Percentiles rank a stretch among this genome's conserved stretches.
Evolutionary conservation across 2,329 filamentous ascomycete species (phyloP).

Genomic region (Pestalotiopsis sp.): DNA sequence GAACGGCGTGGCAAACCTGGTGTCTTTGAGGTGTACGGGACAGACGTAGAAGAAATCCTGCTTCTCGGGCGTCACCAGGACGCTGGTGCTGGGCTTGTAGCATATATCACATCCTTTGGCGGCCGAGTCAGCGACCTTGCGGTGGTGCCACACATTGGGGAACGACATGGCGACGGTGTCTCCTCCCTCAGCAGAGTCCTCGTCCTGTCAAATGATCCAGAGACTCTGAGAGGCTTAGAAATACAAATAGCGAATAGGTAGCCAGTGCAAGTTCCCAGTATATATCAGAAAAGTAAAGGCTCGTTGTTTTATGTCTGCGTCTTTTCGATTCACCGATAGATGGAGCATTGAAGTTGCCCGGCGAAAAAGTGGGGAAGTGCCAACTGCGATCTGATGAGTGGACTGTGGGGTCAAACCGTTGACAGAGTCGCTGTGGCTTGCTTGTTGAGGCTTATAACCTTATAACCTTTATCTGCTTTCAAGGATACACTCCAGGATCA

Average conservation of each 20-base stretch:
- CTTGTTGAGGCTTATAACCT: no score
- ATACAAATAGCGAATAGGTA: not conserved
- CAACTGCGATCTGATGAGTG: no score
- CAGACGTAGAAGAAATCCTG: conserved; percentile 93
- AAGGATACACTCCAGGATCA: no score
- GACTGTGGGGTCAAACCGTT: no score
- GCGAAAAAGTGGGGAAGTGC: no score
- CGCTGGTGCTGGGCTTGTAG: conserved; percentile 84
- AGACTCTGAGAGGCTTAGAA: not conserved
- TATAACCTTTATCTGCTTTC: no score
- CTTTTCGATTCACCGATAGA: not conserved
- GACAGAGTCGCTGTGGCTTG: no score
- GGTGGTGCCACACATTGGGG: conserved; percentile 81
- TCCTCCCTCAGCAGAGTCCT: not conserved
- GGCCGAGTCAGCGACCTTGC: conserved; percentile 82
- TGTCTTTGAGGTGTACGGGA: conserved; percentile 78
- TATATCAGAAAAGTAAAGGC: no score
- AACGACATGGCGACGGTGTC: conserved; percentile 49
- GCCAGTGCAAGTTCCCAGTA: no score
- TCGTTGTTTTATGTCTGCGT: not conserved
- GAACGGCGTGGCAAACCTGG: conserved; percentile 76
- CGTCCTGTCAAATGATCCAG: no score
- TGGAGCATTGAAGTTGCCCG: not conserved
- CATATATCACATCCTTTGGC: conserved; percentile 89
- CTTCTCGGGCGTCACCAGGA: conserved; percentile 85